phyloP scores from a whole-genome alignment of 176 grass and related monocot species.

The Lolium perenne region DNA sequence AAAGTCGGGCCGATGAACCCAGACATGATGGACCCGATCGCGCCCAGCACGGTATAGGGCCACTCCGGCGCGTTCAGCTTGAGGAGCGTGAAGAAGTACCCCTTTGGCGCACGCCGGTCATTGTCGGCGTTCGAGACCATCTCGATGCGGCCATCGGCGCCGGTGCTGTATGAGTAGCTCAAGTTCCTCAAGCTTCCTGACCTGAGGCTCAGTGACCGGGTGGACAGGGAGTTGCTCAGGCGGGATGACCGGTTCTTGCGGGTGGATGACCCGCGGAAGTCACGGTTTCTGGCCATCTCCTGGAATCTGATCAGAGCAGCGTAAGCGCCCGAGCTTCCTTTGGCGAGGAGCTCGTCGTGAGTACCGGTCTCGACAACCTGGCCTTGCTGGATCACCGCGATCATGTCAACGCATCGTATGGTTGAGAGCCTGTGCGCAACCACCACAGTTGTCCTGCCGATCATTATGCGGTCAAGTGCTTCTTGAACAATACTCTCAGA shows the following conservation, averaged over 20 bases:
- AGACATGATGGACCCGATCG: constrained; percentile 69
- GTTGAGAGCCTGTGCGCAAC: constrained; percentile 78
- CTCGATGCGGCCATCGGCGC: constrained; percentile 75
- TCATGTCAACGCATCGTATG: constrained; percentile 71
- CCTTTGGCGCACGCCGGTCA: constrained; percentile 60
- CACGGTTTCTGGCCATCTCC: constrained; percentile 73
- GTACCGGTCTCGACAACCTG: constrained; percentile 79
- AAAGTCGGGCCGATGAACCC: constrained; percentile 81
- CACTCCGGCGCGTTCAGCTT: constrained; percentile 83
- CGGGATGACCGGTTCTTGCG: constrained; percentile 64
- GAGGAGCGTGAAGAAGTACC: constrained; percentile 78
- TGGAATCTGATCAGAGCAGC: constrained; percentile 76
- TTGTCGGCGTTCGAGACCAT: constrained; percentile 85
- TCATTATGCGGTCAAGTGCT: constrained; percentile 76
- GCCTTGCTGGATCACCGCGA: constrained; percentile 81
- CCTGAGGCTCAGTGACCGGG: constrained; percentile 71
- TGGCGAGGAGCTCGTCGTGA: constrained; percentile 76
- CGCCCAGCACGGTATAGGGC: constrained; percentile 73
- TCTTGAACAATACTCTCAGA: constrained; percentile 86
- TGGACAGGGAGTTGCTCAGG: constrained; percentile 75
- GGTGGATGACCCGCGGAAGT: constrained; percentile 57
- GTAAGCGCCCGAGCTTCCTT: constrained; percentile 67
- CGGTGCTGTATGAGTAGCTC: constrained; percentile 81
- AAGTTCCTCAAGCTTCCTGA: constrained; percentile 82
- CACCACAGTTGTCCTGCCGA: constrained; percentile 71